Evolutionary conservation across 257 asterid genomes (phyloP).

Genomic region (Eucommia ulmoides): DNA sequence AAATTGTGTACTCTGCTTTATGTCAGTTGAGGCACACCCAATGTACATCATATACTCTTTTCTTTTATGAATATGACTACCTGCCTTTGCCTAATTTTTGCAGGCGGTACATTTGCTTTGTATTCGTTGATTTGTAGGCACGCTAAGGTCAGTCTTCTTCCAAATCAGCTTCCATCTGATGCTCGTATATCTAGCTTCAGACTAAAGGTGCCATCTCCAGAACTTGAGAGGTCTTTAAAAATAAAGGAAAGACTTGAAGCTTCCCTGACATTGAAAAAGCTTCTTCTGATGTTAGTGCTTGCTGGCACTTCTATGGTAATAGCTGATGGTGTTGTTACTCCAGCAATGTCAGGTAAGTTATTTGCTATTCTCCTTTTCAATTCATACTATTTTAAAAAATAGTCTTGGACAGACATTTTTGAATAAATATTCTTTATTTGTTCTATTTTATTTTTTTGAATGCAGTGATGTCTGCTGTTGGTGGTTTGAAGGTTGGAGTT

Average conservation of each 20-base stretch:
- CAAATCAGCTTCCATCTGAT: slow-evolving; percentile 86
- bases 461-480: slow-evolving; percentile 96
- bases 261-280: slow-evolving; percentile 73
- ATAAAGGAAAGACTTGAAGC: slow-evolving; percentile 89
- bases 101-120: slow-evolving; percentile 99
- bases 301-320: slow-evolving; percentile 99
- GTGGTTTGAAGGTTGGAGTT: slow-evolving; percentile 86
- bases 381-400: no score
- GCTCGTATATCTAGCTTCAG: slow-evolving; percentile 91
- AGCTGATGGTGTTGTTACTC: slow-evolving; percentile 97
- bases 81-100: slow-evolving; percentile 21
- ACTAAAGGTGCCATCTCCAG: slow-evolving; percentile 95
- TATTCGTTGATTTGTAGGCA: slow-evolving; percentile 97
- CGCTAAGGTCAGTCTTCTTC: slow-evolving; percentile 96
- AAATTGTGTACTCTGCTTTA: not conserved
- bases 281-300: slow-evolving; percentile 83
- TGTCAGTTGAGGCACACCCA: no score
- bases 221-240: slow-evolving; percentile 92
- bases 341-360: slow-evolving; percentile 99
- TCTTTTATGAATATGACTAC: no score
- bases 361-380: no score
- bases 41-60: no score
- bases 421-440: no score
- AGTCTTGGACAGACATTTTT: no score
- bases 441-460: slow-evolving; percentile 14